Evolutionary conservation across 352 stramenopile genomes (phyloP).

Genomic region (Globisporangium lucens): DNA sequence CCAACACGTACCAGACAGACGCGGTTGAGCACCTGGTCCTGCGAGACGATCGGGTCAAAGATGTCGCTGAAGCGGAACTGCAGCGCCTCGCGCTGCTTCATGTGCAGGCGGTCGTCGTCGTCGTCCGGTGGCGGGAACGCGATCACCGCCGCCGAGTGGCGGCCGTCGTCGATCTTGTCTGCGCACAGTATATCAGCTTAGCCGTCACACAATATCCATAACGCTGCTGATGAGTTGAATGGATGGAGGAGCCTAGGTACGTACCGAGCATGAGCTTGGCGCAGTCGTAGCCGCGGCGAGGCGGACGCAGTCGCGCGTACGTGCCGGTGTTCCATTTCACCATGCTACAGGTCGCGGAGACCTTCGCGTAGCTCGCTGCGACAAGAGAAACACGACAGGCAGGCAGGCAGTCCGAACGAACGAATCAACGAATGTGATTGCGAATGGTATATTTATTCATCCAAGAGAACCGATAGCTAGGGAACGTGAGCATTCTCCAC

Average conservation of each 20-base stretch:
- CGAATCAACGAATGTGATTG: too few relatives aligned
- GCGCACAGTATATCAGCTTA: not conserved
- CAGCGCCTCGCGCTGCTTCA: constrained; percentile 71
- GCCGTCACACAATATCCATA: not conserved
- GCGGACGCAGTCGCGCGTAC: constrained; percentile 63
- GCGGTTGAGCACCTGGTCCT: constrained; percentile 69
- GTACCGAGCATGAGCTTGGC: constrained; percentile 61
- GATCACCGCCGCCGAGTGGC: constrained; percentile 41
- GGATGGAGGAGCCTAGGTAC: not conserved
- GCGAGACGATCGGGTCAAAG: constrained; percentile 59
- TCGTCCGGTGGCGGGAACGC: constrained; percentile 56
- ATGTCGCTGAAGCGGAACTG: constrained; percentile 75
- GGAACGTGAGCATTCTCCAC: not conserved
- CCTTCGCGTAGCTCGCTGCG: not conserved
- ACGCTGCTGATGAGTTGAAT: not conserved
- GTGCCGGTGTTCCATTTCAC: constrained; percentile 80
- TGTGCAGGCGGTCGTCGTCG: constrained; percentile 49
- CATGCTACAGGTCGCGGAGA: constrained; percentile 19
- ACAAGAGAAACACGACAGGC: too few relatives aligned
- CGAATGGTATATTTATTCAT: not conserved
- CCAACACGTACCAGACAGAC: constrained; percentile 45
- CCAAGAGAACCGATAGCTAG: not conserved
- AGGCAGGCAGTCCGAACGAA: too few relatives aligned
- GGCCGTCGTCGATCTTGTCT: constrained; percentile 54
- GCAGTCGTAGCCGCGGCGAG: constrained; percentile 48